Percentiles rank a stretch among this genome's conserved stretches.
Evolutionary conservation across 495 filamentous ascomycete genomes (phyloP).

Genomic region (Apodospora peruviana): DNA sequence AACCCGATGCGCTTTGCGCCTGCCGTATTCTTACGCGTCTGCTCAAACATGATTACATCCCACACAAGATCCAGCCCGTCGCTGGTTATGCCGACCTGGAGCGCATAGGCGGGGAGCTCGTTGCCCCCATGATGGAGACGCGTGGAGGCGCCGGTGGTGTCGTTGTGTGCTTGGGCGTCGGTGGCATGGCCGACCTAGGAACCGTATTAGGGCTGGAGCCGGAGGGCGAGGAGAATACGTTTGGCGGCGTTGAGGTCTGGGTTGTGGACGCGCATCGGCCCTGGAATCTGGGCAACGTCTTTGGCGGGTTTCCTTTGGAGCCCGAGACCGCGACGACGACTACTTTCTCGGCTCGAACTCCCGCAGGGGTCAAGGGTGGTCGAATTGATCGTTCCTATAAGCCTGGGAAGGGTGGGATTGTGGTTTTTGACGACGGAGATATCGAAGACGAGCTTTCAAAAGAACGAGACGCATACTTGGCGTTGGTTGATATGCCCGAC

Average conservation of each 20-base stretch:
- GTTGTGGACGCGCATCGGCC: slow-evolving; percentile 84
- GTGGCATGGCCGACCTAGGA: slow-evolving; percentile 81
- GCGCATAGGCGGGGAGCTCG: slow-evolving; percentile 66
- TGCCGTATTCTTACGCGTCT: slow-evolving; percentile 88
- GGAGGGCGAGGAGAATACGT: slow-evolving; percentile 54
- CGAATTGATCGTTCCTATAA: slow-evolving; percentile 64
- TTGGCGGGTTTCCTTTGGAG: slow-evolving; percentile 60
- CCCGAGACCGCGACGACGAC: slow-evolving; percentile 41
- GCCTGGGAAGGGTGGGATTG: slow-evolving; percentile 73
- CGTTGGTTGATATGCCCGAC: slow-evolving; percentile 82
- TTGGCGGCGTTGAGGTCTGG: slow-evolving; percentile 83
- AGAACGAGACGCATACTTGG: slow-evolving; percentile 77
- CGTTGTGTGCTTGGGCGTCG: slow-evolving; percentile 87
- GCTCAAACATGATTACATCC: slow-evolving; percentile 93
- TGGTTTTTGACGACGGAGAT: slow-evolving; percentile 94
- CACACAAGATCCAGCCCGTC: slow-evolving; percentile 95
- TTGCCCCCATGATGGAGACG: slow-evolving; percentile 74
- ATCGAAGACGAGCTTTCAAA: slow-evolving; percentile 76
- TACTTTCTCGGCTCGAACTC: slow-evolving; percentile 43
- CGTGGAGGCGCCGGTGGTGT: slow-evolving; percentile 78
- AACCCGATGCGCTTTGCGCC: slow-evolving; percentile 92
- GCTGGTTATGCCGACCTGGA: slow-evolving; percentile 87
- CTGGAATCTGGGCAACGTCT: slow-evolving; percentile 94
- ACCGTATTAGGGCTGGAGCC: slow-evolving; percentile 61
- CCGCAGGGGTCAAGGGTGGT: slow-evolving; percentile 52